phyloP scores from a whole-genome alignment of 306 rosid genomes.

The Dicorynia guianensis region DNA sequence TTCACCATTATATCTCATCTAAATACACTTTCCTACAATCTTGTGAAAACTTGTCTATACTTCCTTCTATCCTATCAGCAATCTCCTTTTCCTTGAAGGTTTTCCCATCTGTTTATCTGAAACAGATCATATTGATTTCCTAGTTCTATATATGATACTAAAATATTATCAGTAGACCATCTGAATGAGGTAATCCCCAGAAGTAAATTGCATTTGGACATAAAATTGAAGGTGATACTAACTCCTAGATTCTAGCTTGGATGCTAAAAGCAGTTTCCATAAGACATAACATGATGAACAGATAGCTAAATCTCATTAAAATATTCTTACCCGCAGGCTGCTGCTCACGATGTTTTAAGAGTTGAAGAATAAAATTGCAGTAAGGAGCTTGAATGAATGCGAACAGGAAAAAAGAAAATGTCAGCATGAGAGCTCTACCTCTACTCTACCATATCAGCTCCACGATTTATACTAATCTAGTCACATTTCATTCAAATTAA shows the following conservation, averaged over 20 bases:
- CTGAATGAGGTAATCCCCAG: neutral
- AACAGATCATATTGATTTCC: neutral
- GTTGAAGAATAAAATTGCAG: neutral
- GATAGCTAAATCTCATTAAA: neutral
- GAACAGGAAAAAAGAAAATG: neutral
- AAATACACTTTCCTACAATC: neutral
- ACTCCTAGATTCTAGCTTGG: constrained; percentile 14
- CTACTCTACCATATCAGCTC: neutral
- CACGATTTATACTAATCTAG: neutral
- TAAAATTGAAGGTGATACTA: neutral
- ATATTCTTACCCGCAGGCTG: too few relatives aligned
- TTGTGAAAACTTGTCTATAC: neutral
- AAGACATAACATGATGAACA: constrained; percentile 24
- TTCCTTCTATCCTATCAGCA: neutral
- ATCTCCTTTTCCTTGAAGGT: constrained; percentile 22
- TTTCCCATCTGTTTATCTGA: neutral
- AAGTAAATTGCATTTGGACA: neutral
- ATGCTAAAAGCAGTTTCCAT: neutral
- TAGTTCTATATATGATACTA: constrained; percentile 17
- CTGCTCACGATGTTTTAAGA: neutral
- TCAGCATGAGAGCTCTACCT: neutral
- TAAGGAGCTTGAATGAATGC: neutral
- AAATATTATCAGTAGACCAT: neutral
- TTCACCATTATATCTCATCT: constrained; percentile 20
- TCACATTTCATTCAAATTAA: neutral